Conservation (phyloP, 1,139 yeast genomes). For the Debaryomycetaceae sp. region DNA sequence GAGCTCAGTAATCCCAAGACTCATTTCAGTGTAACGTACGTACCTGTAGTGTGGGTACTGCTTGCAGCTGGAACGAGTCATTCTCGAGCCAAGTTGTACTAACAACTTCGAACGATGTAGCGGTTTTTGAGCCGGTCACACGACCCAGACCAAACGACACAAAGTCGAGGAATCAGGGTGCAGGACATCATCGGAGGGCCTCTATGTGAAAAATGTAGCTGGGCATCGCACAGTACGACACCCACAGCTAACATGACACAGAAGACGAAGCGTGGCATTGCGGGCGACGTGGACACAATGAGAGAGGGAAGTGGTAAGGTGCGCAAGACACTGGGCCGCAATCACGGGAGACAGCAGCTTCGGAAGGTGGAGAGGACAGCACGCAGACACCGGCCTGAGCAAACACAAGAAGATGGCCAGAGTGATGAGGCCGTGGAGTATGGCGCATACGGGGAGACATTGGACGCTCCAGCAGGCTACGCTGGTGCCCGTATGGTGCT, state of each 20-base stretch:
- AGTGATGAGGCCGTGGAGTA: constrained; percentile 6
- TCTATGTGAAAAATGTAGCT: background rate
- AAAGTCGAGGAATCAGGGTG: background rate
- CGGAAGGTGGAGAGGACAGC: constrained; percentile 58
- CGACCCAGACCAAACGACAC: constrained; percentile 1
- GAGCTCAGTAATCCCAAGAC: too few species aligned
- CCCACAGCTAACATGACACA: background rate
- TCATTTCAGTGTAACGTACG: too few species aligned
- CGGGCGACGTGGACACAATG: background rate
- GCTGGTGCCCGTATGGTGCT: too few species aligned
- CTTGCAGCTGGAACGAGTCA: background rate
- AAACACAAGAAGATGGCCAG: constrained; percentile 10
- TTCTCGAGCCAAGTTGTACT: background rate
- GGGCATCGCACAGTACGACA: too few species aligned
- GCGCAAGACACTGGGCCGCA: background rate
- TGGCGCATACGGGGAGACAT: constrained; percentile 7
- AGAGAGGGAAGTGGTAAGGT: background rate
- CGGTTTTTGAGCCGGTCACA: background rate
- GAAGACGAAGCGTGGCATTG: background rate
- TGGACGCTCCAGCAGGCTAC: too few species aligned
- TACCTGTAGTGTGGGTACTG: background rate
- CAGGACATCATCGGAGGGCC: background rate
- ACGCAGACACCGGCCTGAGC: constrained; percentile 19
- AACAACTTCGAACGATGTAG: background rate
- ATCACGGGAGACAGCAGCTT: constrained; percentile 43